A percentile compares a stretch with the other conserved stretches of the same genome.
phyloP scores from a whole-genome alignment of 2,329 filamentous ascomycete species.

The Trichoderma koningiopsis region DNA sequence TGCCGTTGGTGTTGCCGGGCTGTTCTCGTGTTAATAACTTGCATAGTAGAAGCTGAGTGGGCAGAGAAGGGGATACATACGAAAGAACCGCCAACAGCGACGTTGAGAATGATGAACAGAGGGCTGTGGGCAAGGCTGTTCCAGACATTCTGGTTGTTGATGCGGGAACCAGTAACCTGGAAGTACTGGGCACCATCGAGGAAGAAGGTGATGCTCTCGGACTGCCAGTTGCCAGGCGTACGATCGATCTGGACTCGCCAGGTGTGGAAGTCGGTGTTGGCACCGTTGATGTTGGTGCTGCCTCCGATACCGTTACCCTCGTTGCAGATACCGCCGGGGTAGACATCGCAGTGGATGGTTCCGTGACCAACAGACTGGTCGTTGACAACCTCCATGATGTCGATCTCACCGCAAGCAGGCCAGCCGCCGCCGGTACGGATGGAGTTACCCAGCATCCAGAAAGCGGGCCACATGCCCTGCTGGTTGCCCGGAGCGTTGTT shows the following conservation, averaged over 20 bases:
- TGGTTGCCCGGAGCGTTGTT: conserved; percentile 44
- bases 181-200: conserved; percentile 49
- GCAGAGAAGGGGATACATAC: conserved; percentile 38
- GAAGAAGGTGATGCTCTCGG: conserved; percentile 56
- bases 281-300: conserved; percentile 40
- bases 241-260: conserved; percentile 56
- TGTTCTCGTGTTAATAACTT: conserved; percentile 29
- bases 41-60: not conserved
- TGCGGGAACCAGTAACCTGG: conserved; percentile 46
- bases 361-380: conserved; percentile 50
- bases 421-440: conserved; percentile 51
- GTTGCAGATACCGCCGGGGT: conserved; percentile 52
- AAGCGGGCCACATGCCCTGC: conserved; percentile 61
- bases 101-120: conserved; percentile 56
- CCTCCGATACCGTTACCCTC: conserved; percentile 50
- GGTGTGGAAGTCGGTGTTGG: conserved; percentile 48
- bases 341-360: conserved; percentile 54
- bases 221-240: conserved; percentile 46
- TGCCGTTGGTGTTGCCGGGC: conserved; percentile 52
- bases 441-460: conserved; percentile 58
- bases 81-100: conserved; percentile 57
- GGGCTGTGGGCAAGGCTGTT: conserved; percentile 52
- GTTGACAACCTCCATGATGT: conserved; percentile 60
- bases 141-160: conserved; percentile 53
- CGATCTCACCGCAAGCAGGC: conserved; percentile 59